These are phyloP conservation scores for Enterocytospora artemiae DNA, from an alignment of 371 early-diverging fungal species.

Conservation along the genomic window DNA sequence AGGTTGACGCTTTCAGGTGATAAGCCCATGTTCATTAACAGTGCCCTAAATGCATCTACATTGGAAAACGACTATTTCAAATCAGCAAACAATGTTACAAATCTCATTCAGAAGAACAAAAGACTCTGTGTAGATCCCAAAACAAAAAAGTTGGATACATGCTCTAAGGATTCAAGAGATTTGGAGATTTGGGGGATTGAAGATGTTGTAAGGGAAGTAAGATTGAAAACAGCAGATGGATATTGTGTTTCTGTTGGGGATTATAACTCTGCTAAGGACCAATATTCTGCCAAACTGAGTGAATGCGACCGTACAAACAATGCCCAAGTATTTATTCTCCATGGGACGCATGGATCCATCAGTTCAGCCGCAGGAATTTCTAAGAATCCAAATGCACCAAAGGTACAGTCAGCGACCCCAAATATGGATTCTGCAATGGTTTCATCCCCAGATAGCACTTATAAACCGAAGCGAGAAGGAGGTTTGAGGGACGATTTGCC, in stretches of 20 bases:
- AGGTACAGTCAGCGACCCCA: no score
- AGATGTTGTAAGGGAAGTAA: not conserved
- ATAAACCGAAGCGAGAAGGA: no score
- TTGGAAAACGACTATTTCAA: not conserved
- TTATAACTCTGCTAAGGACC: not conserved
- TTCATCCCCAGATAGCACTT: no score
- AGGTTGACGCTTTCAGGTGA: not conserved
- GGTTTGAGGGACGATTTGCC: no score
- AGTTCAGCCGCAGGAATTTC: no score
- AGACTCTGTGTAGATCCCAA: not conserved
- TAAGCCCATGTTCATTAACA: conserved; percentile 3
- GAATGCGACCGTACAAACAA: not conserved
- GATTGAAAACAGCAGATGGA: not conserved
- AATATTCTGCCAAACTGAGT: not conserved
- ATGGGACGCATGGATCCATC: not conserved
- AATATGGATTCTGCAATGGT: no score
- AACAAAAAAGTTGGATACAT: not conserved
- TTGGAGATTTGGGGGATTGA: not conserved
- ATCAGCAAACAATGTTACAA: not conserved
- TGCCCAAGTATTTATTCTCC: conserved; percentile 1
- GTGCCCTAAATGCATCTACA: not conserved
- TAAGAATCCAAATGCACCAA: no score
- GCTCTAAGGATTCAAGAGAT: not conserved
- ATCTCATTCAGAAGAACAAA: not conserved
- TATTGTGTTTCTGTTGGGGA: conserved; percentile 2